Conservation (phyloP, 371 early-diverging fungal genomes). For the Smittium mucronatum region DNA sequence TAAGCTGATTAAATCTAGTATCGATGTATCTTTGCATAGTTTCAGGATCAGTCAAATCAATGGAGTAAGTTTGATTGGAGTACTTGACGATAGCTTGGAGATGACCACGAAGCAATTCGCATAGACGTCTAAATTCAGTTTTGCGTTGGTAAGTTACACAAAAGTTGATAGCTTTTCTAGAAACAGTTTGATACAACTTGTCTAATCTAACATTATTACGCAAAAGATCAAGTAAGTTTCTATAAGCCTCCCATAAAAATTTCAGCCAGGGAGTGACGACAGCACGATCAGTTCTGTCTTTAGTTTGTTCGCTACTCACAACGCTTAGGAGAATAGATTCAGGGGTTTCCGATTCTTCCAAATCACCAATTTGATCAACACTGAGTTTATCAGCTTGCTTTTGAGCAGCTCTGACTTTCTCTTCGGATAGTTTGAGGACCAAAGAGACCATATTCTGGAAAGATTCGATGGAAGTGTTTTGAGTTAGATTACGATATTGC, state of each 20-base stretch:
- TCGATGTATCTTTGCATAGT: constrained; percentile 91
- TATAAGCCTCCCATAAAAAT: constrained; percentile 97
- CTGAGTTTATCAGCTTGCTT: constrained; percentile 78
- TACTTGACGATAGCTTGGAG: constrained; percentile 81
- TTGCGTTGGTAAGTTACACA: constrained; percentile 89
- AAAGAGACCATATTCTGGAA: constrained; percentile 78
- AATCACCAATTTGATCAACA: constrained; percentile 73
- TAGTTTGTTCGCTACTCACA: constrained; percentile 84
- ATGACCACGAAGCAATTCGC: constrained; percentile 91
- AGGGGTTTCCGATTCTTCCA: constrained; percentile 93
- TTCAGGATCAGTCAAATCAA: constrained; percentile 90
- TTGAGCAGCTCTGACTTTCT: constrained; percentile 82
- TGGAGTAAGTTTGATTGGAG: constrained; percentile 78
- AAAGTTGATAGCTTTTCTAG: constrained; percentile 88
- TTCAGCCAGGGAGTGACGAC: constrained; percentile 96
- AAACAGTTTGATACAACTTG: constrained; percentile 72
- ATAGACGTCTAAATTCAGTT: constrained; percentile 94
- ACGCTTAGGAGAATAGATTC: constrained; percentile 89
- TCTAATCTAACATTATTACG: constrained; percentile 93
- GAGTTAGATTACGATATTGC: constrained; percentile 92
- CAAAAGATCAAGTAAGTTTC: constrained; percentile 89
- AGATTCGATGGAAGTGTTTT: constrained; percentile 78
- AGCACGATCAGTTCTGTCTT: constrained; percentile 91
- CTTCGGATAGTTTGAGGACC: constrained; percentile 75
- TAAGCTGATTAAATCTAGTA: constrained; percentile 86